Evolutionary conservation across 2,329 filamentous ascomycete genomes (phyloP), one percentile per base, ranked within the genome.

Genomic region (Remersonia thermophila): DNA sequence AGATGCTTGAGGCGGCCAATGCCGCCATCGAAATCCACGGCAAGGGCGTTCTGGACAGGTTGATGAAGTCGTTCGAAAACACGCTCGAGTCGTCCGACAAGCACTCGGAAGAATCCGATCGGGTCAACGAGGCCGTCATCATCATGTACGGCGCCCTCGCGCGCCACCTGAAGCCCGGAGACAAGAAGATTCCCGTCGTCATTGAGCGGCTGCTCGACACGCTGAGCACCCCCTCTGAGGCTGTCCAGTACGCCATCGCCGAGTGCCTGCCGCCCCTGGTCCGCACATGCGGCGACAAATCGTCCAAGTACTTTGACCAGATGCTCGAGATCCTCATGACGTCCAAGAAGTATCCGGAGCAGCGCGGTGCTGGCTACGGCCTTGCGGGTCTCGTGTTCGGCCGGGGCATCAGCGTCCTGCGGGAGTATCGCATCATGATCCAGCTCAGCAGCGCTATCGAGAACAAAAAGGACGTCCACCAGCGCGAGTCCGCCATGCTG

Each of bases 111-210:
- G 75, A 80, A 36, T 79, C 83, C 13, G 93, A 98, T 57, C 75
- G 85, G 41, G 82, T 96, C 44, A 95, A 95, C 49, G 91, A 98
- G 60, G 91, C 93, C 13, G 87, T 98, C 35, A 87, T 98, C 48
- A 91, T 98, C 49, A 80, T 98, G 56, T 98, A 98, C 51, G 91
- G 91, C 55, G 89, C 93, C 35, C 65, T 98, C 27, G 91, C 87
- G 30, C 77, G 83, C 35, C 91, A 98, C 64, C 63, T 98, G 40
- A 75, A 82, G 47, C 61, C 77, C 7, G 85, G 86, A n/a, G 91
- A 98, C 56, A 63, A 76, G 46, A 87, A 93, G 51, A 75, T 96
- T 33, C 85, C 87, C 1, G 77, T 81, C 38, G 91, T 98, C 31
- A 79, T 98, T 34, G 80, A 89, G 48, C 77, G 86, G 43, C 67